Percentiles rank a stretch among this genome's conserved stretches.
phyloP scores from a whole-genome alignment of 2,329 filamentous ascomycete species.

The Torrubiella hemipterigena region DNA sequence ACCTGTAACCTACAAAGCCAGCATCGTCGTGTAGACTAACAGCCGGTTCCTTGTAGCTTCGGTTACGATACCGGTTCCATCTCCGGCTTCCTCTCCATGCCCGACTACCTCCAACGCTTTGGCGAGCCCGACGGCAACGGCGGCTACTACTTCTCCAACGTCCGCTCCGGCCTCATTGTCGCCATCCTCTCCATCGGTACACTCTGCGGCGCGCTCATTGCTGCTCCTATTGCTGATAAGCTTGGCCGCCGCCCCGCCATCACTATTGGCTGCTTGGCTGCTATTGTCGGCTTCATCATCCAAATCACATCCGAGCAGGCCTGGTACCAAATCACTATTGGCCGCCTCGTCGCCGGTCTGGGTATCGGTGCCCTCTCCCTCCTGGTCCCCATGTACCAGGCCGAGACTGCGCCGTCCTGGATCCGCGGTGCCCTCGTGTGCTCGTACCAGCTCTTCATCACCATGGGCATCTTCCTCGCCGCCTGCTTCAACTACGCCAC shows the following conservation, averaged over 20 bases:
- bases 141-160: slow-evolving; percentile 33
- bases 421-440: slow-evolving; percentile 55
- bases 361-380: slow-evolving; percentile 56
- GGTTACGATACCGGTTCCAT: slow-evolving; percentile 42
- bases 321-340: slow-evolving; percentile 57
- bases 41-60: slow-evolving; percentile 16
- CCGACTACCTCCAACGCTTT: slow-evolving; percentile 41
- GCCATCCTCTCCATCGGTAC: slow-evolving; percentile 47
- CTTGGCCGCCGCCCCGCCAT: slow-evolving; percentile 54
- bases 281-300: slow-evolving; percentile 54
- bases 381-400: slow-evolving; percentile 60
- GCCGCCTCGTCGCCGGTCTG: slow-evolving; percentile 52
- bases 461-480: slow-evolving; percentile 51
- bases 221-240: slow-evolving; percentile 52
- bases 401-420: slow-evolving; percentile 56
- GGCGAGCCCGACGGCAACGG: slow-evolving; percentile 26
- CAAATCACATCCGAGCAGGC: slow-evolving; percentile 41
- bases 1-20: no score
- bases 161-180: slow-evolving; percentile 47
- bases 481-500: slow-evolving; percentile 54
- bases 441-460: slow-evolving; percentile 62
- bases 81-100: slow-evolving; percentile 45
- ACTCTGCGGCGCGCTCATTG: slow-evolving; percentile 44
- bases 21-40: no score
- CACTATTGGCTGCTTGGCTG: slow-evolving; percentile 46